Percentiles rank a stretch among this genome's conserved stretches.
Evolutionary conservation across 805 yeast genomes (phyloP).

Genomic region (Metschnikowia bowlesiae): DNA sequence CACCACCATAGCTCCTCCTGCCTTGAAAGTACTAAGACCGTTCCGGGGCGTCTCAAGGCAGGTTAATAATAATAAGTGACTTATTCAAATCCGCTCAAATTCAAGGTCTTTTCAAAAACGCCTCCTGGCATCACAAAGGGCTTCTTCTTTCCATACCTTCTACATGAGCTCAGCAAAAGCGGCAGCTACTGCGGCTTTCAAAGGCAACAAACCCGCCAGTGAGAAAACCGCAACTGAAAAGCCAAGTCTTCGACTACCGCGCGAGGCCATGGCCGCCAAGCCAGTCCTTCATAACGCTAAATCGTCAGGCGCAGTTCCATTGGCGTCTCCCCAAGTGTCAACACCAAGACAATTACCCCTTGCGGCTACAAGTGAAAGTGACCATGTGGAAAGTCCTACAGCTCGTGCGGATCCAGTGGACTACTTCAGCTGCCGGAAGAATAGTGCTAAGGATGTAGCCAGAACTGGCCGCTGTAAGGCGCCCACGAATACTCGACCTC

Average conservation of each 20-base stretch:
- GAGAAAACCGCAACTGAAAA: not conserved
- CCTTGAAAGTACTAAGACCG: not conserved
- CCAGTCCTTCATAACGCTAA: not conserved
- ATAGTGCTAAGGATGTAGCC: constrained; percentile 3
- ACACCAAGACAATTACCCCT: not conserved
- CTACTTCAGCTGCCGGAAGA: constrained; percentile 7
- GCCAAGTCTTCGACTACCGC: constrained; percentile 8
- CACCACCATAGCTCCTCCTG: not conserved
- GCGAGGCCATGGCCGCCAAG: not conserved
- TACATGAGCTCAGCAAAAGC: constrained; percentile 32
- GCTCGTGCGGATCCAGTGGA: not conserved
- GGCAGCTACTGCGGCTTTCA: constrained; percentile 44
- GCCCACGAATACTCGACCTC: constrained; percentile 17
- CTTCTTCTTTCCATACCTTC: not conserved
- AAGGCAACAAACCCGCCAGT: constrained; percentile 14
- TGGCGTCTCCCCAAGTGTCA: not conserved
- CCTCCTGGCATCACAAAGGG: not conserved
- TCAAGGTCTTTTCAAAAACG: not conserved
- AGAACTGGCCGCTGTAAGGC: constrained; percentile 6
- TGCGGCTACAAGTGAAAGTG: not conserved
- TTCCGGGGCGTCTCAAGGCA: not conserved
- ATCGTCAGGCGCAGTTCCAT: not conserved
- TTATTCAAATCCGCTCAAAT: not conserved
- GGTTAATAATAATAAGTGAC: too few relatives aligned
- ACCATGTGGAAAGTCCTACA: not conserved